These are phyloP conservation scores for Fistulifera solaris DNA, from an alignment of 108 stramenopile species.

Conservation along the genomic window DNA sequence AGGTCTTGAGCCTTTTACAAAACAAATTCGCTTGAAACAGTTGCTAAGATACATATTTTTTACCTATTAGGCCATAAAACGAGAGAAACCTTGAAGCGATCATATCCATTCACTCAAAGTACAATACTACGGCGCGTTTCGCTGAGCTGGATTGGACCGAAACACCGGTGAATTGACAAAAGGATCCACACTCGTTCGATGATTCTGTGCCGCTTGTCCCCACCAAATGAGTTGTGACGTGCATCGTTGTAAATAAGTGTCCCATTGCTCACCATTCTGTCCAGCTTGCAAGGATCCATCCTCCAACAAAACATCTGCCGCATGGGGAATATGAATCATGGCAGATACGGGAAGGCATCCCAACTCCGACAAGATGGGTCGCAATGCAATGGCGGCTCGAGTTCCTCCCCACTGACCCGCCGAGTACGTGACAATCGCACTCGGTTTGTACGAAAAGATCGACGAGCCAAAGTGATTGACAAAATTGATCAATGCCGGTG, in stretches of 20 bases:
- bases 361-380: slow-evolving; percentile 57
- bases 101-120: no score
- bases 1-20: no score
- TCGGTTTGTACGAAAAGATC: slow-evolving; percentile 59
- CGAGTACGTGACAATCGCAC: slow-evolving; percentile 66
- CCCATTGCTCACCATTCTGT: slow-evolving; percentile 9
- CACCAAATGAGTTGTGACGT: slow-evolving; percentile 78
- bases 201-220: slow-evolving; percentile 47
- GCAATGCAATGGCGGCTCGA: slow-evolving; percentile 48
- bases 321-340: slow-evolving; percentile 62
- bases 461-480: slow-evolving; percentile 73
- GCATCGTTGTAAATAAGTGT: slow-evolving; percentile 37
- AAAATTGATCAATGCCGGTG: slow-evolving; percentile 59
- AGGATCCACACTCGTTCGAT: slow-evolving; percentile 40
- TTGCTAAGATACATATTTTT: no score
- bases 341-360: slow-evolving; percentile 73
- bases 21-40: no score
- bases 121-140: slow-evolving; percentile 56
- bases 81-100: no score
- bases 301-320: slow-evolving; percentile 42
- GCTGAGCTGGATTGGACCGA: slow-evolving; percentile 28
- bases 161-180: slow-evolving; percentile 42
- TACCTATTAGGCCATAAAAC: no score
- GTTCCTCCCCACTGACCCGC: slow-evolving; percentile 79
- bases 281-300: slow-evolving; percentile 25